Conservation (phyloP, 2,329 filamentous ascomycete species). For the Fusarium tricinctum region DNA sequence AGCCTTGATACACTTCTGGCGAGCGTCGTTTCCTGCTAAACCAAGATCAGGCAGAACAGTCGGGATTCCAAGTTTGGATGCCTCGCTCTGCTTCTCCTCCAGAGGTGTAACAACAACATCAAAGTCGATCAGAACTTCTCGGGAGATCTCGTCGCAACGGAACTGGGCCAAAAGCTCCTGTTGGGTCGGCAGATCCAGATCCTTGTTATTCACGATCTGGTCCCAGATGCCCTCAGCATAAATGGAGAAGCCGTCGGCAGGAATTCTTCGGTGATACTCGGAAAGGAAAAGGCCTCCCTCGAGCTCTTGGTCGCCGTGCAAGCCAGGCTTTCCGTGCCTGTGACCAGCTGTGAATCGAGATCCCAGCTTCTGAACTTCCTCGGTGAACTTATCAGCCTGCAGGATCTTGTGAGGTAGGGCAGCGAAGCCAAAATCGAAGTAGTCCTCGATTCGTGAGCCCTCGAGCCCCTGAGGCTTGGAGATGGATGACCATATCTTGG, state of each 20-base stretch:
- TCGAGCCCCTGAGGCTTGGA: conserved; percentile 93
- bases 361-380: conserved; percentile 84
- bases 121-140: conserved; percentile 87
- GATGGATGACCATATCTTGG: conserved; percentile 91
- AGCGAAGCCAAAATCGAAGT: conserved; percentile 98
- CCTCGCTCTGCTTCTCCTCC: conserved; percentile 86
- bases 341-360: conserved; percentile 86
- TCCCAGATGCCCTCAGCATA: conserved; percentile 98
- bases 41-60: conserved; percentile 83
- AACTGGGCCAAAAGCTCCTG: conserved; percentile 98
- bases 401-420: conserved; percentile 97
- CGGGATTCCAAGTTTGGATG: conserved; percentile 78
- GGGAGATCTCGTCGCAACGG: conserved; percentile 94
- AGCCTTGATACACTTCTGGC: conserved; percentile 80
- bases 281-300: conserved; percentile 88
- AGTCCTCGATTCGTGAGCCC: conserved; percentile 90
- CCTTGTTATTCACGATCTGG: conserved; percentile 98
- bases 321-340: conserved; percentile 73
- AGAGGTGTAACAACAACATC: conserved; percentile 85
- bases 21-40: conserved; percentile 76
- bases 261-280: conserved; percentile 95
- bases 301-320: conserved; percentile 77
- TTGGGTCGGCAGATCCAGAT: conserved; percentile 94
- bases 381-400: conserved; percentile 89
- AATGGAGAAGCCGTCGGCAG: conserved; percentile 94